Base-by-base conservation (phyloP, 192 early-diverging fungal species). In the Thamnidium elegans region DNA sequence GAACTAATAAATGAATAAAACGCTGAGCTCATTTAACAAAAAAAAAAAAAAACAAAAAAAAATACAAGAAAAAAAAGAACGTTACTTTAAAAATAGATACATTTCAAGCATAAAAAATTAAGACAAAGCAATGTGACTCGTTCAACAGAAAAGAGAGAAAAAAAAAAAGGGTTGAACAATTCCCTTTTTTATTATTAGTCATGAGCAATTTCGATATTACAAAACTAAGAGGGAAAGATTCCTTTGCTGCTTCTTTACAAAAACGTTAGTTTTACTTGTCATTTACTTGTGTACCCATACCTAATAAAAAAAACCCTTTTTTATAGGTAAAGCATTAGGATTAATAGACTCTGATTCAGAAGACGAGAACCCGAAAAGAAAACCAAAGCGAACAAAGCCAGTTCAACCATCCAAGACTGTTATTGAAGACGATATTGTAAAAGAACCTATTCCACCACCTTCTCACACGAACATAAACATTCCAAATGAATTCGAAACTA, bases 1-100 rank as follows among this genome's bases (percentile, higher is more conserved):
- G 71, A 74, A 45, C 44, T 69, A 7, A 78, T 48, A 50, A 73
- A 70, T 10, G 74, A 71, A 45, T 76, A 76, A 45, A 76, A 68
- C 8, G 70, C 66, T 17, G 71, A 73, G 48, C 71, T 73, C 71
- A 73, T 73, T 20, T 45, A 17, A 15, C 0, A 8, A 15, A 32
- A 13, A 14, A 32, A 0, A 39, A 31, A 13, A 30, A 61, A 47
- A 32, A 8, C n/a, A 15, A 3, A 8, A 15, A 32, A 13, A 14
- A 32, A 0, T 23, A 19, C 7, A 43, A 30, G 4, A 39, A 31
- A 13, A 30, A 61, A 47, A 32, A 8, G 8, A 2, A 14, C 50
- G 7, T 23, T 21, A 14, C 15, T 20, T n/a, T 9, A 7, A 23
- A 21, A 23, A 20, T n/a, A 15, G 14, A 48, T 11, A 60, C 3